Base-by-base conservation (phyloP, 352 stramenopile species). In the Phytophthora tentaculata region DNA sequence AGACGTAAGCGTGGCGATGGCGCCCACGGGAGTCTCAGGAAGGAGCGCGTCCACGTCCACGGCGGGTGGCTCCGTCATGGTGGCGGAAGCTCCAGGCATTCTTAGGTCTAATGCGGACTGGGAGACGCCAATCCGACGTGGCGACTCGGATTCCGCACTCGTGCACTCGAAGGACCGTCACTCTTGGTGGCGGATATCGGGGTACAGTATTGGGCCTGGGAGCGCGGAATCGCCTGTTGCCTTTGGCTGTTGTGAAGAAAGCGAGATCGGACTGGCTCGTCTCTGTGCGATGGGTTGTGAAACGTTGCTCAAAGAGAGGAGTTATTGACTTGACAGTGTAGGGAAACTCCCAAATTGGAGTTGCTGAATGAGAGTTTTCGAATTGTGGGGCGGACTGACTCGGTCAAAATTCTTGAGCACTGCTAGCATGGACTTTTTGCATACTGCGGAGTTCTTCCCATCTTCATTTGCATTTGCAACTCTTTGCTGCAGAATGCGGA, bases 21-120 rank as follows among this genome's bases (percentile, higher is more conserved):
- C 61, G 23, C 61, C 61, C 47, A 69, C 44, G 1, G 61, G 53
- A 54, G 61, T 69, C 54, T 69, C 53, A 4, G 61, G 61, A 26
- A 69, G 48, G 53, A 62, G 51, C 43, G 35, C 43, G 28, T 55
- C 51, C n/a, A 53, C 49, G 39, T 53, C 32, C 5, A 52, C 45
- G 9, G 32, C 48, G 22, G 22, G 9, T 5, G 51, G n/a, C 51
- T 48, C 51, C 29, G 16, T 60, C 22, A 26, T 51, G 37, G 37
- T 35, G 35, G 37, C 20, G 23, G 52, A 23, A 3, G 39, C 14
- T 7, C 51, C 51, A 26, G 51, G 51, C 51, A 58, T 58, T 1
- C 29, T 48, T 4, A 5, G 4, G 22, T 10, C 16, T 24, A 17
- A 14, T 49, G 39, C 5, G 39, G 14, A 6, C 39, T n/a, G 20